Evolutionary conservation across 1,139 yeast genomes (phyloP).

Genomic region (Zhuliangozyma parablackwelliae): DNA sequence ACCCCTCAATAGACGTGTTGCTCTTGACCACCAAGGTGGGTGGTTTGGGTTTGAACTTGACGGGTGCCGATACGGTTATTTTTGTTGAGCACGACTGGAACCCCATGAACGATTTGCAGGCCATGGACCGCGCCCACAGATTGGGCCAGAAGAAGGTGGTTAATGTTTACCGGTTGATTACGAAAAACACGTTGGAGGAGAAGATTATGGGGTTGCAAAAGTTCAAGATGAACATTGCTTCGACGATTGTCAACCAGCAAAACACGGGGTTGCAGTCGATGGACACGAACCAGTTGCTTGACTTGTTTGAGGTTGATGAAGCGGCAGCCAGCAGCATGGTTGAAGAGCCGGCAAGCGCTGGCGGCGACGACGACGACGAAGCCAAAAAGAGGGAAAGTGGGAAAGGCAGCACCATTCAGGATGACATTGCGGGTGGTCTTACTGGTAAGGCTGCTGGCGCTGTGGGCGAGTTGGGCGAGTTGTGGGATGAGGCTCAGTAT

Average conservation of each 20-base stretch:
- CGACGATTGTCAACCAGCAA: constrained; percentile 94
- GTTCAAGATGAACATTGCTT: constrained; percentile 95
- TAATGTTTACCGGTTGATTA: constrained; percentile 86
- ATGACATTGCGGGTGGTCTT: constrained; percentile 59
- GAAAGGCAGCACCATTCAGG: constrained; percentile 30
- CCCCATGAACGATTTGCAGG: constrained; percentile 98
- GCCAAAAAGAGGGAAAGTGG: constrained; percentile 23
- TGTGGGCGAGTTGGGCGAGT: constrained; percentile 84
- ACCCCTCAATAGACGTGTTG: constrained; percentile 93
- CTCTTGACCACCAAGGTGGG: constrained; percentile 96
- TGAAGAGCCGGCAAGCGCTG: constrained; percentile 20
- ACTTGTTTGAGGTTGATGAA: constrained; percentile 76
- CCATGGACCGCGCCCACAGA: constrained; percentile 99
- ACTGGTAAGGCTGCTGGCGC: constrained; percentile 65
- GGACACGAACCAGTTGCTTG: constrained; percentile 94
- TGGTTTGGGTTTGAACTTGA: constrained; percentile 91
- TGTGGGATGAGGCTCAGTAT: constrained; percentile 95
- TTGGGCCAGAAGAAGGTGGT: constrained; percentile 97
- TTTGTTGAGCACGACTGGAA: constrained; percentile 99
- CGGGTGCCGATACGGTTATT: constrained; percentile 98
- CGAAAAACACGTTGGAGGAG: constrained; percentile 90
- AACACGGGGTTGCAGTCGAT: constrained; percentile 90
- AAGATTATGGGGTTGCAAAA: constrained; percentile 98
- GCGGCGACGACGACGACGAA: constrained; percentile 18
- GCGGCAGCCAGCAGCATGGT: constrained; percentile 38